These are phyloP conservation scores for Penicillium alfredii DNA, from an alignment of 495 filamentous ascomycete species.

Conservation along the genomic window DNA sequence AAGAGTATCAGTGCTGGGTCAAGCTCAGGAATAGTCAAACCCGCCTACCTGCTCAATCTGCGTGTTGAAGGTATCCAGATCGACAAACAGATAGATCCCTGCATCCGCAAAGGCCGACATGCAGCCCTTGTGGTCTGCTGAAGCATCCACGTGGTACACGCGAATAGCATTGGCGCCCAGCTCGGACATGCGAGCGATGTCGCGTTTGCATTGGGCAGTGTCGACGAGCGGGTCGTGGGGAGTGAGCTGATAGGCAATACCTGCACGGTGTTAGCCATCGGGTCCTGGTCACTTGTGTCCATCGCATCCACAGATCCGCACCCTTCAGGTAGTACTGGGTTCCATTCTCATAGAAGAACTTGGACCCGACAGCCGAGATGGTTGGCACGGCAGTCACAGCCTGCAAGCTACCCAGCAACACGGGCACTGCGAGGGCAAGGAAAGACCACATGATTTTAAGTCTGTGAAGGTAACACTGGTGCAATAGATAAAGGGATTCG, in stretches of 20 bases:
- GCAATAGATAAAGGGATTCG: too few species aligned
- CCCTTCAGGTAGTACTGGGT: constrained; percentile 80
- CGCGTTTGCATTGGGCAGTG: constrained; percentile 68
- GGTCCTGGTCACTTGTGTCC: neutral
- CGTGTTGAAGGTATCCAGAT: constrained; percentile 78
- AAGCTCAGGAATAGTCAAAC: constrained; percentile 6
- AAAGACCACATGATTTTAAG: constrained; percentile 30
- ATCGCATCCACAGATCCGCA: constrained; percentile 17
- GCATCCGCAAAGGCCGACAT: constrained; percentile 62
- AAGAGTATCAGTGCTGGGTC: constrained; percentile 2
- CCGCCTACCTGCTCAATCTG: constrained; percentile 69
- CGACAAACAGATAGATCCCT: constrained; percentile 76
- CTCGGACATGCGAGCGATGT: constrained; percentile 71
- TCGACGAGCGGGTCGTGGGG: constrained; percentile 70
- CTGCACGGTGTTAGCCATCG: constrained; percentile 28
- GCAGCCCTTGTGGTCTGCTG: constrained; percentile 64
- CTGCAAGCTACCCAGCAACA: constrained; percentile 29
- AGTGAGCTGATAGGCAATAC: constrained; percentile 65
- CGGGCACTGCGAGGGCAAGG: constrained; percentile 14
- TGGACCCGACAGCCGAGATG: constrained; percentile 68
- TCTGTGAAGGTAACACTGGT: constrained; percentile 7
- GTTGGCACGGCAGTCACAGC: constrained; percentile 39
- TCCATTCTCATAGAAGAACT: constrained; percentile 75
- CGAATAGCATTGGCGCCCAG: constrained; percentile 81
- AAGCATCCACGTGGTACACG: constrained; percentile 79